Base-by-base conservation (phyloP, 306 rosid species). In the Dryas drummondii region DNA sequence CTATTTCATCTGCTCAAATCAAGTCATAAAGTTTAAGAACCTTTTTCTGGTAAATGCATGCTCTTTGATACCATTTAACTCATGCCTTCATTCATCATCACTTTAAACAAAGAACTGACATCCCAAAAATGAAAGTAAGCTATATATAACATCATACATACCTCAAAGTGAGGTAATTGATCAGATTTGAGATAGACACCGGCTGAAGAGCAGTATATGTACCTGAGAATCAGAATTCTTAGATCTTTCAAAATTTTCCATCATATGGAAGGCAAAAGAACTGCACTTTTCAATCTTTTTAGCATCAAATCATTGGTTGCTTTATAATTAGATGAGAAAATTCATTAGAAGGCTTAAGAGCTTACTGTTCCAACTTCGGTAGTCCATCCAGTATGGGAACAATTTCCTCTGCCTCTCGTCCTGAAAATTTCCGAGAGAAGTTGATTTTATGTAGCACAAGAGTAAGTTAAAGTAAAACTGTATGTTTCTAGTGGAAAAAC, bases 161-260 rank as follows among this genome's bases (percentile, higher is more conserved):
- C 97, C 97, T 94, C 99, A 68, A 82, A 85, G 51, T 94, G 99
- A 73, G 99, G 97, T 59, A 82, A 73, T 60, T 86, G 78, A 83
- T 92, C 99, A 67, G 97, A 83, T 82, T 94, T 94, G 74, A 87
- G 97, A 79, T 94, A 92, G n/a, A 94, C 97, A 76, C 99, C 99
- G 0, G 99, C 99, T 49, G 97, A 94, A 73, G 99, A 94, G 77
- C 99, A 94, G 96, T 94, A 94, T 74, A 94, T 94, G 86, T 79
- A 92, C 92, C 99, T 94, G 91, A 83, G 53, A 81, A 73, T 66
- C 48, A 66, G 63, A 53, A 75, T 60, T 56, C 19, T 41, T 60
- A 70, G 40, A 71, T 40, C 9, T 13, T 77, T 56, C 6, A 67
- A 71, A 58, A 19, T 41, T 22, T 44, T 13, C 47, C 58, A 57